These are phyloP conservation scores for Trichoderma sp. DNA, from an alignment of 2,329 filamentous ascomycete genomes.

Conservation along the genomic window DNA sequence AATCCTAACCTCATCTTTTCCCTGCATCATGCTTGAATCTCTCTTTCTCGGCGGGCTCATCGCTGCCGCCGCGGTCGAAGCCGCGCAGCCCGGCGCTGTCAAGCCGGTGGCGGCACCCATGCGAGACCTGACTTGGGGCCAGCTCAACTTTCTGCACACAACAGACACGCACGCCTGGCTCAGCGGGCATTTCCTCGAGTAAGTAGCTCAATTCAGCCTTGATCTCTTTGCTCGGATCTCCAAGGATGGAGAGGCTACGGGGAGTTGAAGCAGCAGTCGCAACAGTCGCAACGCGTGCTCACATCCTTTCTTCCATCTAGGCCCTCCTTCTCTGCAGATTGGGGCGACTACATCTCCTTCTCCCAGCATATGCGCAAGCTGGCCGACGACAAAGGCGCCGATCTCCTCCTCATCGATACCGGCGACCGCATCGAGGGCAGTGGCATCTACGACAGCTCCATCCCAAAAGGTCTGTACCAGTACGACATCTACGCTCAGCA, in stretches of 20 bases:
- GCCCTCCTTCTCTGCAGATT: constrained; percentile 90
- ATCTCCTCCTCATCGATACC: constrained; percentile 91
- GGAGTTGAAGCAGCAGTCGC: neutral
- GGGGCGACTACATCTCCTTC: constrained; percentile 97
- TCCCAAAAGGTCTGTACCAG: constrained; percentile 83
- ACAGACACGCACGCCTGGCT: constrained; percentile 97
- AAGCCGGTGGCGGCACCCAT: constrained; percentile 75
- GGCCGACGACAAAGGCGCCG: constrained; percentile 74
- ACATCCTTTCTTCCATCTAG: constrained; percentile 42
- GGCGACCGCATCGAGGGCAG: constrained; percentile 94
- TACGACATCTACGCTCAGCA: constrained; percentile 85
- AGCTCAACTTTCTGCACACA: constrained; percentile 95
- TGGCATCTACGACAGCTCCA: constrained; percentile 86
- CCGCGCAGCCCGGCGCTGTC: constrained; percentile 77
- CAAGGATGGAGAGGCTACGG: neutral
- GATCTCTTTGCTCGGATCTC: neutral
- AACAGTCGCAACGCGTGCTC: neutral
- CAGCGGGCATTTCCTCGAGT: constrained; percentile 89
- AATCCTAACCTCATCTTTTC: neutral
- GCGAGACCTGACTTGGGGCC: constrained; percentile 83
- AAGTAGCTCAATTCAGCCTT: constrained; percentile 30
- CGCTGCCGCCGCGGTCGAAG: constrained; percentile 39
- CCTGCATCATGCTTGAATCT: constrained; percentile 29
- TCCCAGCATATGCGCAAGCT: constrained; percentile 74
- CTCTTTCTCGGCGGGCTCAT: constrained; percentile 32